These are phyloP conservation scores for Gossypium schwendimanii DNA, from an alignment of 441 rosid genomes.

Conservation along the genomic window DNA sequence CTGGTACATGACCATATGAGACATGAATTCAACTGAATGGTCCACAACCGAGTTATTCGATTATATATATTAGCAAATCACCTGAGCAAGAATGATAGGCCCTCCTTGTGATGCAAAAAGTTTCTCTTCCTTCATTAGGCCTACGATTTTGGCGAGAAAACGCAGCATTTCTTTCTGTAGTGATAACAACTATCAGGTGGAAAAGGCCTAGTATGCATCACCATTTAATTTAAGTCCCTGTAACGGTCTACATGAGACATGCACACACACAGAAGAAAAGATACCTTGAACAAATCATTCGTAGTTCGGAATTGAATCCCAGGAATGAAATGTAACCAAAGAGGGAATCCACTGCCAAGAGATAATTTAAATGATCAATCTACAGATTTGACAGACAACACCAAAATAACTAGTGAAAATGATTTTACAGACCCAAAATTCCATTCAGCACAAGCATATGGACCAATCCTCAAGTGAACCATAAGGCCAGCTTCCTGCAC, in stretches of 20 bases:
- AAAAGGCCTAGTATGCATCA: background rate
- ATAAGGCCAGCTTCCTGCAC: constrained; percentile 59
- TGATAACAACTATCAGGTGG: background rate
- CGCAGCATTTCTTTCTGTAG: constrained; percentile 49
- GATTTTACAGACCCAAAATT: constrained; percentile 43
- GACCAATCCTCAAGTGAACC: constrained; percentile 65
- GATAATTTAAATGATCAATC: background rate
- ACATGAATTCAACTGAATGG: background rate
- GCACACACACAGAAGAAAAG: background rate
- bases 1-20: constrained; percentile 21
- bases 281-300: constrained; percentile 46
- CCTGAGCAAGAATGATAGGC: constrained; percentile 70
- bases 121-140: constrained; percentile 47
- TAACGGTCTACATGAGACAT: background rate
- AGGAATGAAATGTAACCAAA: constrained; percentile 69
- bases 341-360: constrained; percentile 54
- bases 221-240: background rate
- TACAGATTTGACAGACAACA: background rate
- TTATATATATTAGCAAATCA: constrained; percentile 11
- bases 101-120: constrained; percentile 72
- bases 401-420: background rate
- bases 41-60: background rate
- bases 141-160: constrained; percentile 47
- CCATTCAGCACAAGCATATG: constrained; percentile 76
- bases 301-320: constrained; percentile 63